Base-by-base conservation (phyloP, 73 alveolate genomes). In the Paramecium tetraurelia region DNA sequence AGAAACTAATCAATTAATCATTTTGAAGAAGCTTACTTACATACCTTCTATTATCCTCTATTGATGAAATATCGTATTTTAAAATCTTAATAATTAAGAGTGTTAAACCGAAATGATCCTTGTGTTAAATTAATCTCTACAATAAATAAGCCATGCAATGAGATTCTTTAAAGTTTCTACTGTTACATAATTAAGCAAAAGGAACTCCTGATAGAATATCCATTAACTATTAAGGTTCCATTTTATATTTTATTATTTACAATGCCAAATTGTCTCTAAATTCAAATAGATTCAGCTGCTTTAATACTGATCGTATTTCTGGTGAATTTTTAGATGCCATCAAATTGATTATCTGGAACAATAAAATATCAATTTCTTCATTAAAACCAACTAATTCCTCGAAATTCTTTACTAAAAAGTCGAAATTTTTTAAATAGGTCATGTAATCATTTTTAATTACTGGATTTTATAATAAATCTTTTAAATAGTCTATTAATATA, bases 301-400 rank as follows among this genome's bases (percentile, higher is more conserved):
- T 80, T 24, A 80, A 24, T 20, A 80, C 43, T 24, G 90, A 44
- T 80, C 90, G 20, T 24, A 80, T 35, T 18, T 80, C 90, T 44
- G 90, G 90, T 4, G 90, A 80, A 46, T 80, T 80, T 48, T 80
- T 80, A 46, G 90, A 48, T 38, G 77, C 72, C 90, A 80, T 80
- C 31, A 80, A 46, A 46, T 80, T 80, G 12, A 80, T 80, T 41
- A 80, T 48, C 18, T 80, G 33, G 38, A 80, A 48, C 6, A 80
- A 24, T 27, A 80, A 24, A 21, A 80, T 80, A 14, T 80, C 90
- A 14, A 41, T 44, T 41, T 80, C 90, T 48, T 80, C 77, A 48
- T 41, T 80, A 80, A 44, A 80, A 40, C 90, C 90, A 43, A 80
- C 90, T 24, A 80, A 35, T 27, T 80, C 90, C 12, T 80, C 90